Percentiles rank a stretch among this genome's conserved stretches.
Conservation (phyloP, 129 eudicot genomes). For the Flaveria bidentis region DNA sequence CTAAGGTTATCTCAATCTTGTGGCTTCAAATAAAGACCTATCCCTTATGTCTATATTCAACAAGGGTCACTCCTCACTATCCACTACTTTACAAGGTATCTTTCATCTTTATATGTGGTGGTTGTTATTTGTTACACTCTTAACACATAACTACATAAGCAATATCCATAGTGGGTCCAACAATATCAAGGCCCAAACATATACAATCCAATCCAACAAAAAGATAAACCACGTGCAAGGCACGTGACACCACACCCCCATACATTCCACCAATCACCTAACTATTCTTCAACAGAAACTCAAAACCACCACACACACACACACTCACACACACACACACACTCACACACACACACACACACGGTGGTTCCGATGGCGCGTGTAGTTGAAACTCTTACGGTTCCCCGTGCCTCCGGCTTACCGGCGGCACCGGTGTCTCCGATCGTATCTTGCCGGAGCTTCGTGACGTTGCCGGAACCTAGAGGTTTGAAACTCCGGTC, state of each 20-base stretch:
- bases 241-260: slow-evolving; percentile 29
- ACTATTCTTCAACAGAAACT: slow-evolving; percentile 13
- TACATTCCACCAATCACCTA: background rate
- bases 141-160: background rate
- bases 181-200: slow-evolving; percentile 21
- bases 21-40: background rate
- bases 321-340: slow-evolving; percentile 4
- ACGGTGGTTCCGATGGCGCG: slow-evolving; percentile 48
- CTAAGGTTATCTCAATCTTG: background rate
- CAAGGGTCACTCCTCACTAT: background rate
- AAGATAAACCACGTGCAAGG: slow-evolving; percentile 18
- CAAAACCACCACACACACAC: slow-evolving; percentile 27
- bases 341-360: background rate
- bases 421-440: slow-evolving; percentile 50
- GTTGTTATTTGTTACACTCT: background rate
- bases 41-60: background rate
- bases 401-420: slow-evolving; percentile 58
- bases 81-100: background rate
- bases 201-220: slow-evolving; percentile 15
- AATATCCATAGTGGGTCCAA: slow-evolving; percentile 28
- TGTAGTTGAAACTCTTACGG: slow-evolving; percentile 52
- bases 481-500: slow-evolving; percentile 57
- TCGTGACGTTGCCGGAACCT: slow-evolving; percentile 45
- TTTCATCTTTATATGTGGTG: slow-evolving; percentile 4
- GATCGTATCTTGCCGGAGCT: slow-evolving; percentile 32